Conservation (phyloP, 768 basidiomycete species). For the Xanthoconium purpureum region DNA sequence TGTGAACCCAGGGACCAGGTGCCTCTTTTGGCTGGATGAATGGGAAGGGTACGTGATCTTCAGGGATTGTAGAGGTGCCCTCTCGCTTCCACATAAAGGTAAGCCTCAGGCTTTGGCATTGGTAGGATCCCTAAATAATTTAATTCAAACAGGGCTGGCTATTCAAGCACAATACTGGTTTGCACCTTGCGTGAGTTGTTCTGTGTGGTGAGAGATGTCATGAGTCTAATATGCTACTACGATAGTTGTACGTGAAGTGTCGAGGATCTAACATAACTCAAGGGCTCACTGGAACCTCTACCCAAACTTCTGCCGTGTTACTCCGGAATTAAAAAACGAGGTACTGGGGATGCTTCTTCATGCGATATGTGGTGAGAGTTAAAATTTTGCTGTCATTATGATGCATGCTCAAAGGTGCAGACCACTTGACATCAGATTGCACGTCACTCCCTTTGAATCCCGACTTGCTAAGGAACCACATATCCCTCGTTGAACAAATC, state of each 20-base stretch:
- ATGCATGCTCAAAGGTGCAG: no score
- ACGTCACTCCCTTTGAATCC: no score
- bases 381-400: no score
- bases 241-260: neutral
- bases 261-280: neutral
- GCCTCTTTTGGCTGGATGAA: slow-evolving; percentile 53
- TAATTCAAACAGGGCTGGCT: slow-evolving; percentile 24
- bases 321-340: slow-evolving; percentile 23
- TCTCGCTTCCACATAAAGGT: slow-evolving; percentile 26
- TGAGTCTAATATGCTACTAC: slow-evolving; percentile 5
- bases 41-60: slow-evolving; percentile 36
- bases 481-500: no score
- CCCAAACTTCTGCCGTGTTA: slow-evolving; percentile 26
- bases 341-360: slow-evolving; percentile 21
- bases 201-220: neutral
- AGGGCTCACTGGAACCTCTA: slow-evolving; percentile 37
- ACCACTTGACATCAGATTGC: no score
- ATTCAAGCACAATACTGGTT: slow-evolving; percentile 39
- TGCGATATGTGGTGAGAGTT: slow-evolving; percentile 24
- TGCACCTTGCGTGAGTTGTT: slow-evolving; percentile 6
- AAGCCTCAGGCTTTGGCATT: neutral
- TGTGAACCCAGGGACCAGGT: slow-evolving; percentile 43
- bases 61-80: slow-evolving; percentile 18
- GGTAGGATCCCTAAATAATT: neutral
- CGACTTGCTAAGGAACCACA: no score